Evolutionary conservation across 2,329 filamentous ascomycete species (phyloP).

Genomic region (Exophiala spinifera): DNA sequence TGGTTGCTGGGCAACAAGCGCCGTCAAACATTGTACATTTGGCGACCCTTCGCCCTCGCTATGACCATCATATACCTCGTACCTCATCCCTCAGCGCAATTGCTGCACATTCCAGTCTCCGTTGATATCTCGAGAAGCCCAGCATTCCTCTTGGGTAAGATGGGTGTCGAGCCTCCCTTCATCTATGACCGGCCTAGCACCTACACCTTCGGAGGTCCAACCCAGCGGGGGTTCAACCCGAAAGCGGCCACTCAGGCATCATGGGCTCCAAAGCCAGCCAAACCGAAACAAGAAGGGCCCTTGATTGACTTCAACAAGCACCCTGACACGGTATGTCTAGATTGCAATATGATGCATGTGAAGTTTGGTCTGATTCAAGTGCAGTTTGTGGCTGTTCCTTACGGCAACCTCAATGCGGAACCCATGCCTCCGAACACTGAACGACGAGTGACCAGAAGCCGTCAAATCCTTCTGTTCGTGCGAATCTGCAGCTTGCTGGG

Average conservation of each 20-base stretch:
- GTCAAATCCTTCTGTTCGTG: conserved; percentile 66
- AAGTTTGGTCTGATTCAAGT: conserved; percentile 16
- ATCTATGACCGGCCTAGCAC: conserved; percentile 63
- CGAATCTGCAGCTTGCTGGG: conserved; percentile 65
- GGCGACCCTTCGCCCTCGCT: neutral
- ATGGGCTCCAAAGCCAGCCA: conserved; percentile 60
- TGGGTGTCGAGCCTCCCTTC: conserved; percentile 63
- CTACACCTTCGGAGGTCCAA: conserved; percentile 52
- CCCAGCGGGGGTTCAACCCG: conserved; percentile 70
- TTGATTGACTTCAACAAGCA: conserved; percentile 80
- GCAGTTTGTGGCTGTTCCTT: conserved; percentile 55
- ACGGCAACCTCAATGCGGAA: conserved; percentile 59
- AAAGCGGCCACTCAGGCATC: conserved; percentile 80
- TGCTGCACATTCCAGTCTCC: neutral
- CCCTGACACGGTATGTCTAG: conserved; percentile 65
- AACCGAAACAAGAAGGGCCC: conserved; percentile 68
- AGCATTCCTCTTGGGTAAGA: conserved; percentile 34
- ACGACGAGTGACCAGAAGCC: conserved; percentile 64
- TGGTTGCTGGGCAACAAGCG: conserved; percentile 1
- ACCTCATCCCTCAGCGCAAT: conserved; percentile 5
- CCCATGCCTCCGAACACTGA: conserved; percentile 70
- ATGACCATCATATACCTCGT: too few relatives aligned
- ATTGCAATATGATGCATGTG: neutral
- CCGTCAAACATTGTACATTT: neutral
- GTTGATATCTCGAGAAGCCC: neutral